These are phyloP conservation scores for Paracamarosporium sp. DNA, from an alignment of 2,329 filamentous ascomycete species.

Conservation along the genomic window DNA sequence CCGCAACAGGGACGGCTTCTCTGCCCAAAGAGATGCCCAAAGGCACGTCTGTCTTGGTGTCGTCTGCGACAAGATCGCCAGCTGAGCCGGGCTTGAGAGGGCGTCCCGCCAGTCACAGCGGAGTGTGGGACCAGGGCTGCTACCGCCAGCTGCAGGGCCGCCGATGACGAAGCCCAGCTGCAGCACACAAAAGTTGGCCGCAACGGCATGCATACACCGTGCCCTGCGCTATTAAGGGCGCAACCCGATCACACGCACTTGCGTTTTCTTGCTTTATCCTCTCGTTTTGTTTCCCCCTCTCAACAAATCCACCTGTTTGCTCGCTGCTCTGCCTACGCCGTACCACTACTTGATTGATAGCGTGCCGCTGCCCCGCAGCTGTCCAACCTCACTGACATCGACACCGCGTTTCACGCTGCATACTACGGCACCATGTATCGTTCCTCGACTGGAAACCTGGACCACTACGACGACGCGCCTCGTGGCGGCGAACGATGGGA, in stretches of 20 bases:
- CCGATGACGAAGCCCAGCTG: conserved; percentile 36
- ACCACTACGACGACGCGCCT: conserved; percentile 50
- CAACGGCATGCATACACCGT: conserved; percentile 20
- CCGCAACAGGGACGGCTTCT: not conserved
- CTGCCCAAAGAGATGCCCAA: not conserved
- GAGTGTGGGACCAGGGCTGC: not conserved
- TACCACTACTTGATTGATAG: conserved; percentile 10
- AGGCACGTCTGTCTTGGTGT: not conserved
- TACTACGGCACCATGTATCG: conserved; percentile 38
- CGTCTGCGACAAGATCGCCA: conserved; percentile 17
- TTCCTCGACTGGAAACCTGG: conserved; percentile 52
- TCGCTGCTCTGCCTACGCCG: not conserved
- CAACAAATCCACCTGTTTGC: conserved; percentile 1
- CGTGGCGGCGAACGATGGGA: conserved; percentile 54
- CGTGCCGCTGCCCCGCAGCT: conserved; percentile 26
- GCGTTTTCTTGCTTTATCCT: conserved; percentile 12
- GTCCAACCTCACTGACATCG: conserved; percentile 15
- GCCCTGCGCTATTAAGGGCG: conserved; percentile 10
- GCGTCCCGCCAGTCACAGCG: conserved; percentile 17
- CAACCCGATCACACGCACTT: conserved; percentile 22
- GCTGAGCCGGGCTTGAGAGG: conserved; percentile 11
- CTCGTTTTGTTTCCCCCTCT: conserved; percentile 3
- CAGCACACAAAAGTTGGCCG: conserved; percentile 30
- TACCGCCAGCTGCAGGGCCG: not conserved
- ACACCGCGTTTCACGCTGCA: conserved; percentile 6